These are phyloP conservation scores for Debaryomyces castellii DNA, from an alignment of 805 yeast genomes.

Conservation along the genomic window DNA sequence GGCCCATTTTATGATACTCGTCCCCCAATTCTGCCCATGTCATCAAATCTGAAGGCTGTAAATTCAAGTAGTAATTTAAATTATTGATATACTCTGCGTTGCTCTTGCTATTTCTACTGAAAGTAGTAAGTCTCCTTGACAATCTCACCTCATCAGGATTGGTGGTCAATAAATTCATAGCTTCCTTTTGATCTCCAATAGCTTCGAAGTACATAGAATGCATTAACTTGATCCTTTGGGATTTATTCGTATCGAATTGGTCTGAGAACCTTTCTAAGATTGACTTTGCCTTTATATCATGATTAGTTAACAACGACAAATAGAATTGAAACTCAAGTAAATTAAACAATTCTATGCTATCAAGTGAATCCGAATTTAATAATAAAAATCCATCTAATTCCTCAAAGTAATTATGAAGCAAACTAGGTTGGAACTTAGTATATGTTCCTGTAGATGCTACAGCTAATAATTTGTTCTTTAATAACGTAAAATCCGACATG, in stretches of 20 bases:
- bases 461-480: conserved; percentile 48
- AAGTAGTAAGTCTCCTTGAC: conserved; percentile 36
- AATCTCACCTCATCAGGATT: conserved; percentile 36
- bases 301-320: conserved; percentile 55
- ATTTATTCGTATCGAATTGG: conserved; percentile 50
- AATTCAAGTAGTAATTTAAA: conserved; percentile 54
- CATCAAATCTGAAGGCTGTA: conserved; percentile 72
- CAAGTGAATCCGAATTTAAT: conserved; percentile 26
- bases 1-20: conserved; percentile 59
- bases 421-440: conserved; percentile 46
- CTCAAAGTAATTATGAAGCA: conserved; percentile 35
- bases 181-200: conserved; percentile 35
- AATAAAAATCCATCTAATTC: conserved; percentile 40
- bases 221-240: conserved; percentile 57
- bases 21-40: conserved; percentile 78
- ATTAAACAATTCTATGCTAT: conserved; percentile 50
- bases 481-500: conserved; percentile 9
- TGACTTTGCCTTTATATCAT: conserved; percentile 70
- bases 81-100: conserved; percentile 49
- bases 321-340: conserved; percentile 73
- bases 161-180: conserved; percentile 25
- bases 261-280: conserved; percentile 66
- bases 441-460: conserved; percentile 54
- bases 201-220: conserved; percentile 59
- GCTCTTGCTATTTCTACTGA: conserved; percentile 19